Evolutionary conservation across 345 rosid genomes (phyloP), one percentile per base, ranked within the genome.

Genomic region (Luvunga scandens): DNA sequence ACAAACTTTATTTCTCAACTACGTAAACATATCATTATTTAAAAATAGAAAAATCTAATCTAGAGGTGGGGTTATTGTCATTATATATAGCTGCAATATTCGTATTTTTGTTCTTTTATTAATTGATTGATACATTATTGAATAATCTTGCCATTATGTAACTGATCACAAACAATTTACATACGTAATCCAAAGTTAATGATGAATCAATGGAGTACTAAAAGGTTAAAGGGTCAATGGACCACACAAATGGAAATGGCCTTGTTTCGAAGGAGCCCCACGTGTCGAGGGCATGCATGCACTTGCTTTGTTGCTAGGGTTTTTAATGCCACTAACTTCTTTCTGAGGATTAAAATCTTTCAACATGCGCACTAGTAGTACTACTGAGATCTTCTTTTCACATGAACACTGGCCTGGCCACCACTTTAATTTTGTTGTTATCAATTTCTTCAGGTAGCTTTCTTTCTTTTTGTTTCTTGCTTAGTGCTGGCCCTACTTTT

Each of bases 381-480:
- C 59, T 61, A 22, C 33, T 62, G 10, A 18, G 24, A 64, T 57
- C 24, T 18, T 25, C 7, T 34, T n/a, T 75, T 63, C 79, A 80
- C 73, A 55, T 64, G 72, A 53, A 53, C 72, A 42, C 56, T 50
- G 50, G 50, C 50, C 50, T 39, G 39, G 27, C 42, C 77, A 74
- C 21, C 69, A 71, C 38, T 75, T 80, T 27, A 53, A 53, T 53
- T 53, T 53, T 53, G 57, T 53, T 53, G 50, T 7, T 64, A 31
- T 69, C 19, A 62, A 7, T 19, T 55, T 64, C 75, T 38, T 57
- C 21, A 55, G 66, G 79, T 56, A 9, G 63, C 65, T 80, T 76
- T 70, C 79, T 66, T 69, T 4, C 73, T 73, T 79, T 79, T 73
- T 59, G 77, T 28, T 79, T 68, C 70, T 75, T 64, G 12, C 13